Conservation (phyloP, 352 stramenopile genomes). For the Globisporangium abappressorium region DNA sequence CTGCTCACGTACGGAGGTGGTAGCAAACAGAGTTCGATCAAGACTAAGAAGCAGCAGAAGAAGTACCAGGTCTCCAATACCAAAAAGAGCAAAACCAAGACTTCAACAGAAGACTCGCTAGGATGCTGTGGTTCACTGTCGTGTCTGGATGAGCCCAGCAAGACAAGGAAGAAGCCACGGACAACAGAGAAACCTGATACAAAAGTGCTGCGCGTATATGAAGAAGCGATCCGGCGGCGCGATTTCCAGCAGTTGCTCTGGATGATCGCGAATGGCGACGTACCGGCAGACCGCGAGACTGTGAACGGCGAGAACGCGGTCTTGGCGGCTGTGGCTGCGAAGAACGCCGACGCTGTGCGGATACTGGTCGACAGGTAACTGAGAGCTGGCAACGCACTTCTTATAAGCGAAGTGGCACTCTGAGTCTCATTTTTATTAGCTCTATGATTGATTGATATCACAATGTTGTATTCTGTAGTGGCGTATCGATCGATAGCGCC, state of each 20-base stretch:
- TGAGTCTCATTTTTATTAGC: neutral
- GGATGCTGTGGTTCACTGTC: neutral
- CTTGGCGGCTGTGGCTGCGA: slow-evolving; percentile 49
- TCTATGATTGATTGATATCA: neutral
- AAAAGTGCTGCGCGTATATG: slow-evolving; percentile 25
- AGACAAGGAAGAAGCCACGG: neutral
- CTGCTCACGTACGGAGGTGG: slow-evolving; percentile 16
- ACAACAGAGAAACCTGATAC: slow-evolving; percentile 5
- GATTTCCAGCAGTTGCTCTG: slow-evolving; percentile 66
- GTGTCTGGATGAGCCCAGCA: neutral
- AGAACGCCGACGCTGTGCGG: slow-evolving; percentile 35
- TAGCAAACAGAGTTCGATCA: neutral
- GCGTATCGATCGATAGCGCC: slow-evolving; percentile 47
- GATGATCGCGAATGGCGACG: slow-evolving; percentile 62
- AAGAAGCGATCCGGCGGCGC: slow-evolving; percentile 49
- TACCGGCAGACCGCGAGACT: slow-evolving; percentile 50
- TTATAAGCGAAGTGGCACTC: neutral
- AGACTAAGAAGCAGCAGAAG: neutral
- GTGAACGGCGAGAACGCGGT: slow-evolving; percentile 54
- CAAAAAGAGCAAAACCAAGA: neutral
- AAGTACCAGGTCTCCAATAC: slow-evolving; percentile 10
- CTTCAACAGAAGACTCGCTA: neutral
- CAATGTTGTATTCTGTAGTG: slow-evolving; percentile 22
- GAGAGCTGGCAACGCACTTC: neutral
- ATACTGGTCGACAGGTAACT: slow-evolving; percentile 46